Evolutionary conservation across 2,329 filamentous ascomycete genomes (phyloP).

Genomic region (Arachnopeziza araneosa): DNA sequence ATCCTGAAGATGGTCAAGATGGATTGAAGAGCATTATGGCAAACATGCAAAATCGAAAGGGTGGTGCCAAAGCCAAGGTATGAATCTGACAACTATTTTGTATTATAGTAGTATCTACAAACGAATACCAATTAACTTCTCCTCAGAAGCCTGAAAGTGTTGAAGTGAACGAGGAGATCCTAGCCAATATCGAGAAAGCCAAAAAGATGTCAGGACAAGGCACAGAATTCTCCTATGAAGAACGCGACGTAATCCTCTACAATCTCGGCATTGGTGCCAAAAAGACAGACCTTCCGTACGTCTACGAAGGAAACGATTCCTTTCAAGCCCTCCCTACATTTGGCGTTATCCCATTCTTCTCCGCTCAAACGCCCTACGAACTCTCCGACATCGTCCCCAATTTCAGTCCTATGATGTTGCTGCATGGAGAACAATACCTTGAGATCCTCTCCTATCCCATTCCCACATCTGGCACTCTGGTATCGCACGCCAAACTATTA

Average conservation of each 20-base stretch:
- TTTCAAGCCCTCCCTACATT: slow-evolving; percentile 96
- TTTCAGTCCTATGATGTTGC: slow-evolving; percentile 97
- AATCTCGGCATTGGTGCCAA: slow-evolving; percentile 93
- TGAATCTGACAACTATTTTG: slow-evolving; percentile 4
- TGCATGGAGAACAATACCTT: slow-evolving; percentile 97
- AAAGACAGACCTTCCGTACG: slow-evolving; percentile 76
- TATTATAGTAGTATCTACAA: slow-evolving; percentile 20
- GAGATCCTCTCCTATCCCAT: slow-evolving; percentile 90
- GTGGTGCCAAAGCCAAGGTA: slow-evolving; percentile 40
- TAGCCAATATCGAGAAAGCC: slow-evolving; percentile 70
- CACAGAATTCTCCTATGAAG: slow-evolving; percentile 75
- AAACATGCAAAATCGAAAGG: slow-evolving; percentile 75
- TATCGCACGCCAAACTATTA: slow-evolving; percentile 73
- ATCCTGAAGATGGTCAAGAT: slow-evolving; percentile 74
- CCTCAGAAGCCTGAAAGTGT: slow-evolving; percentile 27
- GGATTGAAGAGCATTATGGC: slow-evolving; percentile 72
- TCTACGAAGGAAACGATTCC: slow-evolving; percentile 86
- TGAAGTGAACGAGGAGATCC: slow-evolving; percentile 53
- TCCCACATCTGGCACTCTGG: slow-evolving; percentile 72
- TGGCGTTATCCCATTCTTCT: slow-evolving; percentile 92
- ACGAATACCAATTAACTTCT: slow-evolving; percentile 23
- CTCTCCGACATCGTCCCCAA: slow-evolving; percentile 84
- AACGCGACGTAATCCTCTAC: slow-evolving; percentile 89
- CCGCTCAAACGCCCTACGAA: slow-evolving; percentile 72
- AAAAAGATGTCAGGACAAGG: slow-evolving; percentile 66